Percentiles rank a stretch among this genome's conserved stretches.
These are phyloP conservation scores for Sicyos edulis DNA, from an alignment of 306 rosid genomes.

Conservation along the genomic window DNA sequence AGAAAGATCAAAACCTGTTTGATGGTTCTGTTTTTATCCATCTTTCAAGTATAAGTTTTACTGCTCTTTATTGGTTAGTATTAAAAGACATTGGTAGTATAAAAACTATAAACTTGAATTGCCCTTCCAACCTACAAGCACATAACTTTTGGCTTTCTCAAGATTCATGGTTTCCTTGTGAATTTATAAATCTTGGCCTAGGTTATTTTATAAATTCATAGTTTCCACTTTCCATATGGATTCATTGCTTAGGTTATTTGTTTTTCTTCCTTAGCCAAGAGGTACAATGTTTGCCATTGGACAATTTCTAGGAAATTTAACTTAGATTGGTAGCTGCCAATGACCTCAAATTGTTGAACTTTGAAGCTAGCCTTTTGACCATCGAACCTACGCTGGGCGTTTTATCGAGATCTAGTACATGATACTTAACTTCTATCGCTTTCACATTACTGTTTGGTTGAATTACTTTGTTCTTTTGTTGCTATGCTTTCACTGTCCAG, in stretches of 20 bases:
- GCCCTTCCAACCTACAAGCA: not conserved
- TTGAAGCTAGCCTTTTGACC: not conserved
- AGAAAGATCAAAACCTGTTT: no score
- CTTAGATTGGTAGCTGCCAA: not conserved
- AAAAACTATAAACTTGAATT: not conserved
- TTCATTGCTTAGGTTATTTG: not conserved
- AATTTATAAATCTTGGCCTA: not conserved
- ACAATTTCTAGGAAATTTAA: not conserved
- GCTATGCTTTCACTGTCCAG: not conserved
- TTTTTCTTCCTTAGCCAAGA: not conserved
- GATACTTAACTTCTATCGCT: not conserved
- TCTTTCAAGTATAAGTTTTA: not conserved
- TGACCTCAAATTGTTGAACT: slow-evolving; percentile 1
- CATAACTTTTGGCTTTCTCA: slow-evolving; percentile 1
- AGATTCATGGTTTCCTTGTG: not conserved
- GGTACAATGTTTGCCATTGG: not conserved
- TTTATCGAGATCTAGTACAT: not conserved
- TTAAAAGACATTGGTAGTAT: not conserved
- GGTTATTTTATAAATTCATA: not conserved
- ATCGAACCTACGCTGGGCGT: not conserved
- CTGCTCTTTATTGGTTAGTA: not conserved
- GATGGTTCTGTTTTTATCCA: not conserved
- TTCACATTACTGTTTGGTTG: not conserved
- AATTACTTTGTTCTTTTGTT: not conserved
- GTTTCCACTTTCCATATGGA: not conserved